Conservation (phyloP, 1,139 yeast genomes). For the Groenewaldozyma auringiensis region DNA sequence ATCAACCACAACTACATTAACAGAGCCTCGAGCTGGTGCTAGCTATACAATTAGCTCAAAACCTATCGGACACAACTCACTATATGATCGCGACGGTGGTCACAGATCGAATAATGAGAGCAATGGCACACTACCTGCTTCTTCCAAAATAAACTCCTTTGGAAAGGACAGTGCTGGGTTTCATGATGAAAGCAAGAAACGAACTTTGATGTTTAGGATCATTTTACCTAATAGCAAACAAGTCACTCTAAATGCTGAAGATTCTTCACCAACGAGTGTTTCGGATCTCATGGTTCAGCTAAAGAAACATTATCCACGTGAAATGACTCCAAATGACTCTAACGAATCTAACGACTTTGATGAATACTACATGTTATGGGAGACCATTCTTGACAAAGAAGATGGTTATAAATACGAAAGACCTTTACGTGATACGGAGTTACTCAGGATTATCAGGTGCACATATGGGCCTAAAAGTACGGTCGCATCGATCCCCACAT, state of each 20-base stretch:
- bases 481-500: neutral
- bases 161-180: neutral
- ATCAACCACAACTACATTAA: neutral
- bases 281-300: neutral
- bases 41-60: neutral
- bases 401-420: constrained; percentile 11
- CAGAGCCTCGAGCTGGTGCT: neutral
- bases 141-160: too few species aligned
- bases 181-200: neutral
- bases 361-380: constrained; percentile 22
- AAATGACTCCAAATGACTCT: neutral
- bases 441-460: constrained; percentile 15
- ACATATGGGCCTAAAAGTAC: constrained; percentile 19
- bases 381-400: constrained; percentile 15
- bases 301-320: neutral
- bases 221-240: neutral
- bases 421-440: constrained; percentile 25
- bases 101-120: neutral
- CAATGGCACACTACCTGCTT: neutral
- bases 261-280: neutral
- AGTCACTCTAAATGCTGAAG: neutral
- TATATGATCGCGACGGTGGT: neutral
- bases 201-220: neutral
- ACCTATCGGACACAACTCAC: neutral
- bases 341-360: constrained; percentile 14